Evolutionary conservation across 768 basidiomycete species (phyloP).

Genomic region (Boletus pseudopeckii): DNA sequence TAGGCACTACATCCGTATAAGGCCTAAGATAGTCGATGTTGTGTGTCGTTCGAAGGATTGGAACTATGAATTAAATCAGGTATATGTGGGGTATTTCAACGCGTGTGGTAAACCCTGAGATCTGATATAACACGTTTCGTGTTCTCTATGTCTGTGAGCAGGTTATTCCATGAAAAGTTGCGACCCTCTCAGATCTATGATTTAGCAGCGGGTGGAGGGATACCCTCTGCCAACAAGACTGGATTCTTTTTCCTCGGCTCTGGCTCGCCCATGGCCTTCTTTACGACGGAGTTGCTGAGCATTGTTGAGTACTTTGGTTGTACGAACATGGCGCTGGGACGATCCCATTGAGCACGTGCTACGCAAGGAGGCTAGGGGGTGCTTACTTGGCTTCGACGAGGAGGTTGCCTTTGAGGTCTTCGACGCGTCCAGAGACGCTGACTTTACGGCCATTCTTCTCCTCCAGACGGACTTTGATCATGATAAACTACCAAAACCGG

Average conservation of each 20-base stretch:
- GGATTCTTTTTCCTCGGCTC: conserved; percentile 24
- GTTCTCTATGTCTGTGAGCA: not conserved
- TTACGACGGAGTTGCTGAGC: conserved; percentile 56
- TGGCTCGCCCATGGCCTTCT: conserved; percentile 65
- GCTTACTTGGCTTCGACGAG: conserved; percentile 82
- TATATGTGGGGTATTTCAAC: conserved; percentile 4
- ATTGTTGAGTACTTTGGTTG: conserved; percentile 87
- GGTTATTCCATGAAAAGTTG: not conserved
- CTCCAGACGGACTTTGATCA: conserved; percentile 66
- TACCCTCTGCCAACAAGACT: conserved; percentile 27
- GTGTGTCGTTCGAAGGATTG: not conserved
- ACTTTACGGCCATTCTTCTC: conserved; percentile 78
- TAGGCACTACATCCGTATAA: no score
- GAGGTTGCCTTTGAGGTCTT: conserved; percentile 76
- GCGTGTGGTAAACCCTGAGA: not conserved
- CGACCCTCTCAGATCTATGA: conserved; percentile 15
- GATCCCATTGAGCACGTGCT: not conserved
- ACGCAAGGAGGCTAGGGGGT: not conserved
- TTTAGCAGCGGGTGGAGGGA: conserved; percentile 25
- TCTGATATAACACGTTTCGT: not conserved
- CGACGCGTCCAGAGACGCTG: conserved; percentile 64
- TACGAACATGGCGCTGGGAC: conserved; percentile 69
- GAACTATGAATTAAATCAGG: not conserved
- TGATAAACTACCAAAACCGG: conserved; percentile 59
- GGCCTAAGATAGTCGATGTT: not conserved